Evolutionary conservation across 257 asterid species (phyloP).

Genomic region (Mentha longifolia): DNA sequence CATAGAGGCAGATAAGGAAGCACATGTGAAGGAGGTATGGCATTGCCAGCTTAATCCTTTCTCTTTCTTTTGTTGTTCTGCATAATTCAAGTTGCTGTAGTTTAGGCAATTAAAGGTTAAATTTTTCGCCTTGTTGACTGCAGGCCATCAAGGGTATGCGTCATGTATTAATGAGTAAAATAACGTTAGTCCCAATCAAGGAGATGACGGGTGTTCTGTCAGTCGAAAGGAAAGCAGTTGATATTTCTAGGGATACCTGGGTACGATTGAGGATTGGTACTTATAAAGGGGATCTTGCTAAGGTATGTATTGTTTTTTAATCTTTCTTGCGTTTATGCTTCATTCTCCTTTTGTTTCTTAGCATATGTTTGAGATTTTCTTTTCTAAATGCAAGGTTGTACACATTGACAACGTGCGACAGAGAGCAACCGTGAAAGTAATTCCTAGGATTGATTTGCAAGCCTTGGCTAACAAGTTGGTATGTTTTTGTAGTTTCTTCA

Average conservation of each 20-base stretch:
- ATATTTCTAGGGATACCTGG: slow-evolving; percentile 87
- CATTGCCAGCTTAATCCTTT: no score
- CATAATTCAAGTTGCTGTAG: slow-evolving; percentile 14
- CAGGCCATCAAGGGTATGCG: slow-evolving; percentile 96
- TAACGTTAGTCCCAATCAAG: slow-evolving; percentile 90
- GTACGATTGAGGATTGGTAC: slow-evolving; percentile 90
- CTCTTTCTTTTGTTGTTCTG: not conserved
- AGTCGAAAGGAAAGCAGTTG: slow-evolving; percentile 90
- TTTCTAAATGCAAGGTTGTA: slow-evolving; percentile 61
- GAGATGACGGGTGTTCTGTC: slow-evolving; percentile 99
- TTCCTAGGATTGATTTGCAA: slow-evolving; percentile 92
- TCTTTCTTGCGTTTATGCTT: not conserved
- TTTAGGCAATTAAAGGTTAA: slow-evolving; percentile 19
- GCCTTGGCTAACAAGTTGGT: slow-evolving; percentile 87
- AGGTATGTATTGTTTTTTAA: slow-evolving; percentile 44
- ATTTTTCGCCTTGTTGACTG: slow-evolving; percentile 25
- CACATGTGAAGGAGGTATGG: slow-evolving; percentile 99
- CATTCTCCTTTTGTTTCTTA: not conserved
- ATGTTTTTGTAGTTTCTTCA: slow-evolving; percentile 32
- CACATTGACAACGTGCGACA: slow-evolving; percentile 90
- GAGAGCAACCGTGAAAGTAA: slow-evolving; percentile 80
- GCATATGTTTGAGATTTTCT: slow-evolving; percentile 12
- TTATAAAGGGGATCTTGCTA: slow-evolving; percentile 93
- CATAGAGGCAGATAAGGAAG: slow-evolving; percentile 96
- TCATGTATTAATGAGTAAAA: slow-evolving; percentile 59